A percentile compares a stretch with the other conserved stretches of the same genome.
Conservation (phyloP, 148 eudicot genomes). For the Fallopia convolvulus region DNA sequence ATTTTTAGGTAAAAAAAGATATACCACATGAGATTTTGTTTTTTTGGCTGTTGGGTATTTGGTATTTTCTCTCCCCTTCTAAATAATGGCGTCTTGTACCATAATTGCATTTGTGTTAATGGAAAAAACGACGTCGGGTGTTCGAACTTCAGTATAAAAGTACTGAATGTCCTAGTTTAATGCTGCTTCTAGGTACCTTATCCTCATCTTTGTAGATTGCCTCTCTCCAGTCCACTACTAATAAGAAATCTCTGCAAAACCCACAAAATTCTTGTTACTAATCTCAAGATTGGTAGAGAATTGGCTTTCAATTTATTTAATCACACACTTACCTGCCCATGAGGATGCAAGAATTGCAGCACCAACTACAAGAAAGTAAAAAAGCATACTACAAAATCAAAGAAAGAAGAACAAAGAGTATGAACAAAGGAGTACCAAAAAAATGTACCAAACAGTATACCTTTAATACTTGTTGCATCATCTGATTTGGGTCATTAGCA, state of each 20-base stretch:
- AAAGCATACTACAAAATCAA: conserved; percentile 70
- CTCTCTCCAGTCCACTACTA: conserved; percentile 99
- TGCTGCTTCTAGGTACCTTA: conserved; percentile 88
- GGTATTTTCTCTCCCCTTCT: conserved; percentile 52
- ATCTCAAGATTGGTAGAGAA: background rate
- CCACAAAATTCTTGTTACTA: background rate
- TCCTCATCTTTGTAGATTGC: conserved; percentile 94
- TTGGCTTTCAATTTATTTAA: background rate
- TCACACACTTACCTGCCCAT: conserved; percentile 67
- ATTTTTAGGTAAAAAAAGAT: background rate
- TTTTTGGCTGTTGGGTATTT: background rate
- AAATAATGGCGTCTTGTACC: conserved; percentile 98
- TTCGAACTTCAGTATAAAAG: conserved; percentile 87
- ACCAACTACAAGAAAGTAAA: conserved; percentile 95
- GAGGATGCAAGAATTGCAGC: conserved; percentile 99
- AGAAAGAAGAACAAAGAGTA: too few relatives aligned
- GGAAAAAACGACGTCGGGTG: conserved; percentile 87
- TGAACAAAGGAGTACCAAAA: background rate
- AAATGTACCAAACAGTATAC: conserved; percentile 17
- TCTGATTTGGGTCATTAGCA: conserved; percentile 74
- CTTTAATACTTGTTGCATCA: conserved; percentile 88
- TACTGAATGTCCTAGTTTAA: conserved; percentile 86
- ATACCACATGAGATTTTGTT: background rate
- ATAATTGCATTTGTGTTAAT: conserved; percentile 93
- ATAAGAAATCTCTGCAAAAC: conserved; percentile 72